These are phyloP conservation scores for Pichia sp. DNA, from an alignment of 1,139 yeast genomes.

Conservation along the genomic window DNA sequence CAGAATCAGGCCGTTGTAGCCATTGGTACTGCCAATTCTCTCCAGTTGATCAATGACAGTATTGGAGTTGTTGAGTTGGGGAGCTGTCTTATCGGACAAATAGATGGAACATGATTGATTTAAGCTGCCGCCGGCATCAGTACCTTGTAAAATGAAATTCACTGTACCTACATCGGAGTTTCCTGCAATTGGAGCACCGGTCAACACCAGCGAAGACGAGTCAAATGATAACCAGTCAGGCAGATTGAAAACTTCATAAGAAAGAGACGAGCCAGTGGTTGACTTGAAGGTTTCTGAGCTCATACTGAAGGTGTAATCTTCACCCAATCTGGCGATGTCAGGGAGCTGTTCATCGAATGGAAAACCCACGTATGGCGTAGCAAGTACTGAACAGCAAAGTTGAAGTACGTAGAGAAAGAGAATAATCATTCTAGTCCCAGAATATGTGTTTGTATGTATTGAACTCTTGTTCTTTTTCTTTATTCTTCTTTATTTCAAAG, in stretches of 20 bases:
- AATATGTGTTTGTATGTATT: too few relatives aligned
- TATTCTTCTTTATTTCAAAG: too few relatives aligned
- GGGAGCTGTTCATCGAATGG: constrained; percentile 82
- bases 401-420: too few relatives aligned
- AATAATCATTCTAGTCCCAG: too few relatives aligned
- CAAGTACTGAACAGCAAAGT: constrained; percentile 1
- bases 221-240: constrained; percentile 83
- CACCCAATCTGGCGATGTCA: constrained; percentile 69
- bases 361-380: constrained; percentile 54
- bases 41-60: constrained; percentile 44
- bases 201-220: constrained; percentile 44
- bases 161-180: constrained; percentile 34
- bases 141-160: constrained; percentile 48
- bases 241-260: constrained; percentile 46
- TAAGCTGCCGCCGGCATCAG: constrained; percentile 44
- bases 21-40: constrained; percentile 60
- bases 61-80: constrained; percentile 33
- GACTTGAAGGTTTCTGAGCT: constrained; percentile 66
- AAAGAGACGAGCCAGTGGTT: constrained; percentile 31
- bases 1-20: constrained; percentile 64
- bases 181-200: constrained; percentile 52
- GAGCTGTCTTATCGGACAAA: constrained; percentile 40
- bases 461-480: too few relatives aligned
- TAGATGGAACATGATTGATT: constrained; percentile 43
- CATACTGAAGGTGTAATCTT: constrained; percentile 57